Conservation (phyloP, 257 asterid species). For the Solanum verrucosum region DNA sequence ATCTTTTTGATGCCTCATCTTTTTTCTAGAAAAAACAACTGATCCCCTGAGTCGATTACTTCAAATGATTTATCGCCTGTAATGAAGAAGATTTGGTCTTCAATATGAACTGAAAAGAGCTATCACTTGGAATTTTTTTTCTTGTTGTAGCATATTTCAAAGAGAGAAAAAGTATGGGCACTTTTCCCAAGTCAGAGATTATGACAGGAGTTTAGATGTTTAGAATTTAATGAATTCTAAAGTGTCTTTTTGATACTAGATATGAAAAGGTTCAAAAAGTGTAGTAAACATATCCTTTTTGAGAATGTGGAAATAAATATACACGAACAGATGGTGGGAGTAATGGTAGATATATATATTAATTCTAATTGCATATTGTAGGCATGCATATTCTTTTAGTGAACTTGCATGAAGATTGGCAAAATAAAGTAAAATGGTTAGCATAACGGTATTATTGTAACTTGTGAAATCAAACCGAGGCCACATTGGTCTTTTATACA, state of each 20-base stretch:
- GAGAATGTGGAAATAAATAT: background rate
- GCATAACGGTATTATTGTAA: background rate
- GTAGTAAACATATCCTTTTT: background rate
- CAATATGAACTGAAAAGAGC: background rate
- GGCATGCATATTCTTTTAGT: background rate
- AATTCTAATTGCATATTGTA: background rate
- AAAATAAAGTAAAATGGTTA: background rate
- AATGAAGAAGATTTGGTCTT: background rate
- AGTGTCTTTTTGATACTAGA: background rate
- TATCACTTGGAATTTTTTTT: background rate
- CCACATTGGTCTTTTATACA: background rate
- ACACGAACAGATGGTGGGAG: background rate
- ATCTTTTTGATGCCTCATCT: background rate
- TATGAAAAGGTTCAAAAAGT: background rate
- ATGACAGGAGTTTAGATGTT: background rate
- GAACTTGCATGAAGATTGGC: background rate
- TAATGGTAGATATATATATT: background rate
- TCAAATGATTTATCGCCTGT: background rate
- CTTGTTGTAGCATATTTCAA: background rate
- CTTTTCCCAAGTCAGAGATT: background rate
- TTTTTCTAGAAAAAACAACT: background rate
- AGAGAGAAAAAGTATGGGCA: background rate
- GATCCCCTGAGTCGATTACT: background rate
- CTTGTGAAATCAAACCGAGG: background rate
- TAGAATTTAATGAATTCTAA: background rate